A percentile compares a stretch with the other conserved stretches of the same genome.
These are phyloP conservation scores for Brassica carinata DNA, from an alignment of 345 rosid species.

Conservation along the genomic window DNA sequence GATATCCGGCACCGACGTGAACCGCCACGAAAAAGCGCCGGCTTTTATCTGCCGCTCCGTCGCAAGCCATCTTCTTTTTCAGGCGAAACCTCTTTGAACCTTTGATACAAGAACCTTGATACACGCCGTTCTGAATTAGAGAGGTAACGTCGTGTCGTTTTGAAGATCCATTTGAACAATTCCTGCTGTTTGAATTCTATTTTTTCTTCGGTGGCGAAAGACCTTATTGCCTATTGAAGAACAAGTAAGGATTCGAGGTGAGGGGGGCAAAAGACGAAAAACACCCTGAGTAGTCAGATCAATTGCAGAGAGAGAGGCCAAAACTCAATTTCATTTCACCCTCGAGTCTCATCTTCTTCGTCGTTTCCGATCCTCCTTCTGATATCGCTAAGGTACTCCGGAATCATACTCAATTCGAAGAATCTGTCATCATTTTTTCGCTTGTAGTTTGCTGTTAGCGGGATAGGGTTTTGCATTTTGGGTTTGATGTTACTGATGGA, in stretches of 20 bases:
- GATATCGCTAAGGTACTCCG: constrained; percentile 12
- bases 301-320: constrained; percentile 21
- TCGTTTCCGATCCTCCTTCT: constrained; percentile 27
- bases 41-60: constrained; percentile 42
- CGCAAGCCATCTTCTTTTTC: constrained; percentile 26
- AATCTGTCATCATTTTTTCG: constrained; percentile 7
- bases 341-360: constrained; percentile 23
- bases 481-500: constrained; percentile 14
- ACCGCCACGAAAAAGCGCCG: constrained; percentile 88
- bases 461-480: constrained; percentile 24
- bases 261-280: not conserved
- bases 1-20: constrained; percentile 96
- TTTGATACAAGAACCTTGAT: not conserved
- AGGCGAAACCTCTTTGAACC: not conserved
- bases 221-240: not conserved
- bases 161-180: not conserved
- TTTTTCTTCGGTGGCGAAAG: not conserved
- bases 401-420: not conserved
- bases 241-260: not conserved
- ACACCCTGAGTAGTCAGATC: constrained; percentile 7
- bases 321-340: constrained; percentile 21
- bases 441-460: not conserved
- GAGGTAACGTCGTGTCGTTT: constrained; percentile 21
- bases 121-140: not conserved
- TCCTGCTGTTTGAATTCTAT: constrained; percentile 6